Conservation (phyloP, 1,139 yeast species). For the Ogataea hybrid region DNA sequence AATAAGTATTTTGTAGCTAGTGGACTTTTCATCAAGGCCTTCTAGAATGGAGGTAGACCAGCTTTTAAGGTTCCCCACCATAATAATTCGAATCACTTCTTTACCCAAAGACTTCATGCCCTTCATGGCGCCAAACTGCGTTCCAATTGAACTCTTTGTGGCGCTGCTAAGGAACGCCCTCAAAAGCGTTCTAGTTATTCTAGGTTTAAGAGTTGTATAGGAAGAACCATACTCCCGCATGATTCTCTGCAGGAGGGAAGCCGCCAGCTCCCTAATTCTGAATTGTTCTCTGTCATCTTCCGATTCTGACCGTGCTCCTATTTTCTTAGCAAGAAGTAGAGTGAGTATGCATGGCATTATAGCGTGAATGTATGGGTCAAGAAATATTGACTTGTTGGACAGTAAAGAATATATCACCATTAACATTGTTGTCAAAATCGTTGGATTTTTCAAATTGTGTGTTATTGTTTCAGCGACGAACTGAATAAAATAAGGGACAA, state of each 20-base stretch:
- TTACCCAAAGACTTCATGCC: constrained; percentile 84
- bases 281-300: constrained; percentile 28
- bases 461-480: constrained; percentile 96
- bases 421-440: constrained; percentile 79
- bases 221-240: constrained; percentile 79
- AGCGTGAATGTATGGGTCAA: constrained; percentile 96
- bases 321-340: constrained; percentile 78
- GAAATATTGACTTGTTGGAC: constrained; percentile 79
- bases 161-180: constrained; percentile 78
- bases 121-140: constrained; percentile 87
- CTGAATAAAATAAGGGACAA: constrained; percentile 94
- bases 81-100: constrained; percentile 82
- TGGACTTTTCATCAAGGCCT: constrained; percentile 25
- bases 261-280: constrained; percentile 78
- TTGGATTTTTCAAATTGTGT: constrained; percentile 74
- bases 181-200: constrained; percentile 88
- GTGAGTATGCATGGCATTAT: constrained; percentile 95
- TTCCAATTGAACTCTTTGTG: constrained; percentile 57
- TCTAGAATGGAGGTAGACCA: constrained; percentile 66
- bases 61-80: constrained; percentile 78
- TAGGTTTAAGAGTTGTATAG: constrained; percentile 86
- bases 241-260: constrained; percentile 75
- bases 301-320: constrained; percentile 46
- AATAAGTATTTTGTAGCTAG: constrained; percentile 38
- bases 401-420: constrained; percentile 85